A percentile compares a stretch with the other conserved stretches of the same genome.
phyloP scores from a whole-genome alignment of 768 basidiomycete species.

The Boletus subparvulus region DNA sequence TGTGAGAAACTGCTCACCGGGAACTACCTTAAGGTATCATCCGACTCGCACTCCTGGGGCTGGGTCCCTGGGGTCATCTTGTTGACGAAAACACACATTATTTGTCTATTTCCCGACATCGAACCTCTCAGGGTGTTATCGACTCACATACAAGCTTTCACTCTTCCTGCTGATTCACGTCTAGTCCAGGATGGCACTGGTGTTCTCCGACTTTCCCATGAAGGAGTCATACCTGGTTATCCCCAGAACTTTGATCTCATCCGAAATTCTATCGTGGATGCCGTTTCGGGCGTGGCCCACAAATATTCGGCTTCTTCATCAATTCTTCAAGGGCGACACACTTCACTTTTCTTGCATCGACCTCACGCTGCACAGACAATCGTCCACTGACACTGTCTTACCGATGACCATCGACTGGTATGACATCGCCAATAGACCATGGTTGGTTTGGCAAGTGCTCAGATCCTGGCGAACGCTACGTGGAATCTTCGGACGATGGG shows the following conservation, averaged over 20 bases:
- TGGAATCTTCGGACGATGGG: neutral
- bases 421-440: neutral
- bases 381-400: neutral
- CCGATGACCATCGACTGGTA: neutral
- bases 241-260: neutral
- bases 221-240: neutral
- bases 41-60: neutral
- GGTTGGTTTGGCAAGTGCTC: no score
- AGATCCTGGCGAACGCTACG: no score
- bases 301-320: neutral
- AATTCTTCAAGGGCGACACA: neutral
- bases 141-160: neutral
- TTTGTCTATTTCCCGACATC: neutral
- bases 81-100: neutral
- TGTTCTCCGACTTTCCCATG: conserved; percentile 1
- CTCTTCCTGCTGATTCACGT: neutral
- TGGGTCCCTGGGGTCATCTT: neutral
- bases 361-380: neutral
- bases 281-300: neutral
- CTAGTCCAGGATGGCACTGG: no score
- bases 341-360: neutral
- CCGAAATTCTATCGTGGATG: neutral
- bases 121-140: neutral
- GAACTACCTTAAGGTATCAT: neutral
- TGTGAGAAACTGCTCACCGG: neutral